phyloP scores from a whole-genome alignment of 176 grass and related monocot species.

The Zoysia pacifica region DNA sequence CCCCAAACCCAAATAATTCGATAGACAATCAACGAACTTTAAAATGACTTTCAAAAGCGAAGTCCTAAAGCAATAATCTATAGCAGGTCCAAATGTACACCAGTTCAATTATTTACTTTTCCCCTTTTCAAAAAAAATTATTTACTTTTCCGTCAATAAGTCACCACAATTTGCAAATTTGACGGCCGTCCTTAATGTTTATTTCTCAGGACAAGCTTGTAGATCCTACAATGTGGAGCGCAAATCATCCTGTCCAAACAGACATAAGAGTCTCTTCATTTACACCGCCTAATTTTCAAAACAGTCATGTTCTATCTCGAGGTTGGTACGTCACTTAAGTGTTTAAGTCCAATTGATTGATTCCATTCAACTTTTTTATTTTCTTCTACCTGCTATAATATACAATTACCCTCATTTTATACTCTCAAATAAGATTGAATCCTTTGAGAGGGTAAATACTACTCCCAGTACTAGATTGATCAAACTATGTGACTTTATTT shows the following conservation, averaged over 20 bases:
- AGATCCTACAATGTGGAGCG: conserved; percentile 53
- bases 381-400: conserved; percentile 7
- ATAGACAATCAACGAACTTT: background rate
- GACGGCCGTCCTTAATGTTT: conserved; percentile 26
- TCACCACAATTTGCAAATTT: conserved; percentile 19
- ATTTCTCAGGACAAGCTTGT: conserved; percentile 64
- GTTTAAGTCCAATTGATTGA: conserved; percentile 29
- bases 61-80: conserved; percentile 5
- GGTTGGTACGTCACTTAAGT: conserved; percentile 66
- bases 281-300: conserved; percentile 54
- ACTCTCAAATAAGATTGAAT: background rate
- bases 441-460: conserved; percentile 2
- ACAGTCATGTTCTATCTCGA: conserved; percentile 59
- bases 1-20: background rate
- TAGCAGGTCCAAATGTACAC: background rate
- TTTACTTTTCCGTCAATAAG: too few species aligned
- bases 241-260: conserved; percentile 53
- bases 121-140: too few species aligned
- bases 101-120: too few species aligned
- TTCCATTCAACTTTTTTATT: conserved; percentile 13
- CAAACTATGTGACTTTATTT: conserved; percentile 11
- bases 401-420: background rate
- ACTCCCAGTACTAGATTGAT: background rate
- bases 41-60: conserved; percentile 22
- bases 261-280: conserved; percentile 48